Percentiles rank a stretch among this genome's conserved stretches.
phyloP scores from a whole-genome alignment of 2,329 filamentous ascomycete species.

The Chalara sp. region DNA sequence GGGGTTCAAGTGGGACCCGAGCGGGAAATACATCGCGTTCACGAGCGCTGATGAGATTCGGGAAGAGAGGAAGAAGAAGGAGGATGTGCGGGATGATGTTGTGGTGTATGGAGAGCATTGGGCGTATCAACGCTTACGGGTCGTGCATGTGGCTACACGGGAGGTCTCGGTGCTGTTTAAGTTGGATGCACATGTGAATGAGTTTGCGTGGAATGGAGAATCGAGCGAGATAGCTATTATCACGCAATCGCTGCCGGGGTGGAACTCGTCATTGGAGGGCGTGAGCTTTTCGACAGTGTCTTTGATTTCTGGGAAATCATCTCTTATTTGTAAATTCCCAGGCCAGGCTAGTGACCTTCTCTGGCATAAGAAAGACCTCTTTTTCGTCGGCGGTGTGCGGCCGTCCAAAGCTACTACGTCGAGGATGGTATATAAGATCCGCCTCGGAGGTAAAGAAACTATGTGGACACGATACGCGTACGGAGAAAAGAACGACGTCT shows the following conservation, averaged over 20 bases:
- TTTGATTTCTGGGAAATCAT: background rate
- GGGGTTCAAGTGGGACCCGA: constrained; percentile 25
- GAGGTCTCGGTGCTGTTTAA: background rate
- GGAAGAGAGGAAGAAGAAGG: constrained; percentile 23
- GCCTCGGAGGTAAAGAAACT: constrained; percentile 3
- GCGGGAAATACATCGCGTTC: constrained; percentile 29
- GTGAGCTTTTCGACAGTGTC: background rate
- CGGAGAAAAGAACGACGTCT: constrained; percentile 1
- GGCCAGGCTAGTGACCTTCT: background rate
- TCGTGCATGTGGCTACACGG: constrained; percentile 3
- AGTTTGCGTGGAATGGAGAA: constrained; percentile 25
- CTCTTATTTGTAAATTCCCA: background rate
- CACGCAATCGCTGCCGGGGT: constrained; percentile 18
- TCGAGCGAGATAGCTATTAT: constrained; percentile 20
- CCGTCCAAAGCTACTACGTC: background rate
- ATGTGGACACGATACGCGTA: constrained; percentile 16
- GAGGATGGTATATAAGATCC: background rate
- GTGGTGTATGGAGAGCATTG: constrained; percentile 32
- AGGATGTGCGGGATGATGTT: constrained; percentile 28
- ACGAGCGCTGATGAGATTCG: constrained; percentile 28
- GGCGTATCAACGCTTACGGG: constrained; percentile 18
- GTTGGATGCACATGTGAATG: constrained; percentile 17
- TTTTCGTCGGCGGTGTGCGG: background rate
- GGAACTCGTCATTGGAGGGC: constrained; percentile 12
- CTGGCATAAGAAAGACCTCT: background rate